Evolutionary conservation across 148 eudicot genomes (phyloP), one percentile per base, ranked within the genome.

Genomic region (Chenopodium berlandieri): DNA sequence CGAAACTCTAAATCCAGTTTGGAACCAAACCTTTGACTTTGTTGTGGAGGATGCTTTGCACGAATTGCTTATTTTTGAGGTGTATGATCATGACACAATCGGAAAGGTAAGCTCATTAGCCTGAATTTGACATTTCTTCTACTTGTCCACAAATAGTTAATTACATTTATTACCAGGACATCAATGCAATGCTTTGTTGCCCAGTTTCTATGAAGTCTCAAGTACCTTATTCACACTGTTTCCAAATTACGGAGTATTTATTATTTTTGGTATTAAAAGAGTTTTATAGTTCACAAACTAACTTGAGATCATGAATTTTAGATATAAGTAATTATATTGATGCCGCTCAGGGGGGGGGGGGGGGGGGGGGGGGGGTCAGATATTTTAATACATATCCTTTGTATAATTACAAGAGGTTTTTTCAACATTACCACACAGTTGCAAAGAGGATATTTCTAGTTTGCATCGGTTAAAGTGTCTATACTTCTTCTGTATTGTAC

Each of bases 21-120:
- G 98, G 98, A 90, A 94, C 82, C 97, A 94, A 83, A 93, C 98
- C 23, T 94, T 94, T 81, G 95, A 94, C 84, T 90, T 94, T 77
- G 89, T 94, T 12, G 90, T 94, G 34, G 98, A 94, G 84, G 98
- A 94, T 78, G 97, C 88, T n/a, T 88, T 93, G 83, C 98, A 91
- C 63, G 98, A 94, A 77, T 70, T 94, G 75, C 87, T 94, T 7
- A 88, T 93, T 50, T 71, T 89, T 66, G 98, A 94, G 75, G 89
- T 94, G 16, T 93, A 87, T 80, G 98, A 94, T 81, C 97, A 94
- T 79, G 98, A 94, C 86, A 94, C 93, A 10, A 90, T 93, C 63
- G 98, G 98, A 81, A 94, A 94, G 98, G 98, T 93, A 87, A 83
- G 12, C 0, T 20, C 56, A 1, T 10, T 22, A 72, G 75, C 50